Percentiles rank a stretch among this genome's conserved stretches.
phyloP scores from a whole-genome alignment of 352 stramenopile genomes.

The Globisporangium paroecandrum region DNA sequence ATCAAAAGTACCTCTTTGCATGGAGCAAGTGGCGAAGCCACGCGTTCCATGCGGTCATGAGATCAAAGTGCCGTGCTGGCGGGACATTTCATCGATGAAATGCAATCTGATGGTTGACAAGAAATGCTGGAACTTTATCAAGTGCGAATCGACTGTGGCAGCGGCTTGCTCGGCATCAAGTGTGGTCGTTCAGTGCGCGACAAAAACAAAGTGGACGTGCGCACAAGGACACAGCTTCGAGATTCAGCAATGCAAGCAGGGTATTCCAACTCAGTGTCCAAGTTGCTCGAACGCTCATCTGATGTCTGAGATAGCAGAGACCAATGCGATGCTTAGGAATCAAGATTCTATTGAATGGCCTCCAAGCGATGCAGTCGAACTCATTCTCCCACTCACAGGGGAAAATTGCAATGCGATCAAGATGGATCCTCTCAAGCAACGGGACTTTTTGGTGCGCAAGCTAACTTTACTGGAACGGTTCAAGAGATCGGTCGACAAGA shows the following conservation, averaged over 20 bases:
- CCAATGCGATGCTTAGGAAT: background rate
- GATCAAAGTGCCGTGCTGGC: constrained; percentile 33
- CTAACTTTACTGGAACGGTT: constrained; percentile 45
- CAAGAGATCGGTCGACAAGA: constrained; percentile 27
- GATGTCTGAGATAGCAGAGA: constrained; percentile 24
- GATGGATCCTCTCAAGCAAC: constrained; percentile 26
- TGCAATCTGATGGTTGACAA: constrained; percentile 40
- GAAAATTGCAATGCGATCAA: constrained; percentile 17
- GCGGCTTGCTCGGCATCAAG: constrained; percentile 20
- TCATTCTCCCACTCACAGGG: background rate
- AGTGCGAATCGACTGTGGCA: constrained; percentile 34
- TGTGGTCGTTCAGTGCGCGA: constrained; percentile 31
- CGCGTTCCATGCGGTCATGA: constrained; percentile 42
- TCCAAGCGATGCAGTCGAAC: constrained; percentile 8
- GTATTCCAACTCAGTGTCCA: constrained; percentile 48
- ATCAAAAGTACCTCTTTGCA: constrained; percentile 17
- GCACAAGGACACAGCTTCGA: constrained; percentile 30
- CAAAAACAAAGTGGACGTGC: constrained; percentile 42
- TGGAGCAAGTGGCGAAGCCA: constrained; percentile 28
- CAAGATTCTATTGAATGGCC: constrained; percentile 3
- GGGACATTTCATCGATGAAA: constrained; percentile 24
- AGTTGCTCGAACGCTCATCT: constrained; percentile 36
- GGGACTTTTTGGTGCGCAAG: constrained; percentile 42
- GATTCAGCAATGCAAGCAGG: constrained; percentile 45
- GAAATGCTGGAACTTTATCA: constrained; percentile 56